A percentile compares a stretch with the other conserved stretches of the same genome.
phyloP scores from a whole-genome alignment of 31 red algal species.

The Odonthalia washingtoniensis region DNA sequence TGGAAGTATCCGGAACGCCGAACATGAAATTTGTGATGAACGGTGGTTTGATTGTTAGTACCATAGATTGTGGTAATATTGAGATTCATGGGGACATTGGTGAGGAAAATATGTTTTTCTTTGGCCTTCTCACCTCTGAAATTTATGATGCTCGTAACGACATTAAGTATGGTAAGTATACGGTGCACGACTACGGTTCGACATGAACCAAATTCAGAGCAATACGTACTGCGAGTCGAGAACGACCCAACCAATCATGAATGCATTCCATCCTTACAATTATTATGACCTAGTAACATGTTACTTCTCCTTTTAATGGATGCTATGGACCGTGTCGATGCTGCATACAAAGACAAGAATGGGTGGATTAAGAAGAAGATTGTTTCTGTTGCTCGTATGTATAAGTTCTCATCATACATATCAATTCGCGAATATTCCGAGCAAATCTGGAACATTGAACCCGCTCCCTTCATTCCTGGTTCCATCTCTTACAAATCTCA shows the following conservation, averaged over 20 bases:
- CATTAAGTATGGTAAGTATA: constrained; percentile 82
- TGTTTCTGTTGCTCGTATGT: constrained; percentile 85
- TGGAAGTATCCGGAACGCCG: constrained; percentile 97
- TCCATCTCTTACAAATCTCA: constrained; percentile 92
- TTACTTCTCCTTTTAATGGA: constrained; percentile 98
- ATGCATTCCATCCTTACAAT: constrained; percentile 85
- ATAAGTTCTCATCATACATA: constrained; percentile 97
- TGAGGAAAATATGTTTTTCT: constrained; percentile 97
- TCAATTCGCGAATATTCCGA: constrained; percentile 95
- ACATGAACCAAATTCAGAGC: constrained; percentile 84
- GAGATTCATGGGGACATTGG: constrained; percentile 98
- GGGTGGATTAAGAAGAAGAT: constrained; percentile 92
- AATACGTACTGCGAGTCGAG: constrained; percentile 84
- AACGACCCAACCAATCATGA: constrained; percentile 73
- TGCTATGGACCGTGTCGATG: constrained; percentile 87
- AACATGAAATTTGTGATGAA: constrained; percentile 99
- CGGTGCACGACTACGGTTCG: constrained; percentile 84
- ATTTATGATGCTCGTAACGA: constrained; percentile 87
- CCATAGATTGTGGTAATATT: constrained; percentile 99
- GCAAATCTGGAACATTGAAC: constrained; percentile 97
- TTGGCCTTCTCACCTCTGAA: constrained; percentile 91
- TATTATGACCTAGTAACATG: constrained; percentile 94
- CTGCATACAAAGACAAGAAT: constrained; percentile 89
- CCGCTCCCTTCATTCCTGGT: constrained; percentile 89
- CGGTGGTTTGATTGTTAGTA: constrained; percentile 96